Conservation (phyloP, 495 filamentous ascomycete species). For the Penicillium argentinense region DNA sequence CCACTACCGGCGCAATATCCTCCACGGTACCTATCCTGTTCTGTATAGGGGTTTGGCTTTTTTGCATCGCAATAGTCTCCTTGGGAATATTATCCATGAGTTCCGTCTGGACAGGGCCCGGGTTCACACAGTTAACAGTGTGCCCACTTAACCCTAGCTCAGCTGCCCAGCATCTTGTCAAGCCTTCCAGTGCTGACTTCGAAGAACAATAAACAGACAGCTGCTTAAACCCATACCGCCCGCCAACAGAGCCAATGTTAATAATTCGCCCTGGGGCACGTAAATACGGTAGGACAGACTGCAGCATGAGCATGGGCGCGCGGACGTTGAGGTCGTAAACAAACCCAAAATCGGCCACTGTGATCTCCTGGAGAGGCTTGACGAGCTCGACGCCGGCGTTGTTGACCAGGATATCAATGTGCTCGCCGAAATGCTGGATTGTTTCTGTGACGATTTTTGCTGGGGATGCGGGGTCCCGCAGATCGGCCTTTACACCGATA, state of each 20-base stretch:
- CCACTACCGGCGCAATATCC: conserved; percentile 56
- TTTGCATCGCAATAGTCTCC: conserved; percentile 32
- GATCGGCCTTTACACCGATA: neutral
- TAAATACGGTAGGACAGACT: conserved; percentile 51
- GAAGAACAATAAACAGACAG: conserved; percentile 38
- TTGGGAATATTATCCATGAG: conserved; percentile 35
- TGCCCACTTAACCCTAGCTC: conserved; percentile 41
- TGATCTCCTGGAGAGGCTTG: neutral
- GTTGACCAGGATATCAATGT: conserved; percentile 10
- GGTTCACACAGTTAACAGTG: conserved; percentile 35
- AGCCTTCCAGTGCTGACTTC: conserved; percentile 46
- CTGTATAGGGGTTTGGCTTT: conserved; percentile 35
- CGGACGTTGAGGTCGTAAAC: conserved; percentile 54
- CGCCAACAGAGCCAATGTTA: conserved; percentile 41
- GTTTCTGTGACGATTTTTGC: too few species aligned
- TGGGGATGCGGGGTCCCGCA: neutral
- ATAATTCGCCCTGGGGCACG: conserved; percentile 3
- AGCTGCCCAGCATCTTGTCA: conserved; percentile 39
- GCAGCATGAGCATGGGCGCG: conserved; percentile 61
- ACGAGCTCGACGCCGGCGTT: too few species aligned
- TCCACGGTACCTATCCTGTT: conserved; percentile 51
- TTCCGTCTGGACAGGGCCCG: conserved; percentile 39
- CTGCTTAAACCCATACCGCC: conserved; percentile 33
- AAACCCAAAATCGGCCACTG: conserved; percentile 16
- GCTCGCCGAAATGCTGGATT: neutral